Evolutionary conservation across 2,329 filamentous ascomycete species (phyloP), one percentile per base, ranked within the genome.

Genomic region (Fusarium graminum): DNA sequence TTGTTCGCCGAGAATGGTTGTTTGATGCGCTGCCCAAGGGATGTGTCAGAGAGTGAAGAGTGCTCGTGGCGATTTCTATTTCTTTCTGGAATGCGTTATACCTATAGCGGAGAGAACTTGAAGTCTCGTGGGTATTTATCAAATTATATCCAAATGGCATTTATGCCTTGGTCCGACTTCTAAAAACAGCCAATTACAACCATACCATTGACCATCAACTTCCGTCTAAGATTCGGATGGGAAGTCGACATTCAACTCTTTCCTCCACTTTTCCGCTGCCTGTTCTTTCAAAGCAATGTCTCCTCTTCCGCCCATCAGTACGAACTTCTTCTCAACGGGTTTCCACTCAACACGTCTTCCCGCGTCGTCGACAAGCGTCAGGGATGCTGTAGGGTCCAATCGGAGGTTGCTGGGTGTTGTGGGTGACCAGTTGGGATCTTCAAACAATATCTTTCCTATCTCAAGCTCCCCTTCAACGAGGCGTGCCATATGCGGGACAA

Each of bases 361-460:
- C n/a, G 57, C 44, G 17, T 73, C 67, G 14, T 73, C 71, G 13
- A 73, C 53, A 6, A 72, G 52, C 6, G 57, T 59, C 19, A 72
- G 32, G 32, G 67, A 30, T 17, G 65, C 55, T 2, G 52, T 57
- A 2, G 60, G 62, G 30, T 73, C 70, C 22, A 67, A 26, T 3
- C 52, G 55, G 6, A 67, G 52, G 11, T 25, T 57, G n/a, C 14
- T 62, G 4, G 63, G 67, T 11, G 50, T 47, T 25, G 41, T 51
- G 8, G 69, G 76, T 7, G 74, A 71, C 82, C 82, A 85, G 6
- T 71, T 70, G 4, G 77, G 76, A 50, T 85, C 80, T 29, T 80
- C 75, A 19, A 84, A 77, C 22, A 86, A 69, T 9, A 83, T 56
- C 52, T 77, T 77, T 22, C 77, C 80, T 10, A 84, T 67, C 25